phyloP scores from a whole-genome alignment of 305 asterid species.

The Fraxinus greggii region DNA sequence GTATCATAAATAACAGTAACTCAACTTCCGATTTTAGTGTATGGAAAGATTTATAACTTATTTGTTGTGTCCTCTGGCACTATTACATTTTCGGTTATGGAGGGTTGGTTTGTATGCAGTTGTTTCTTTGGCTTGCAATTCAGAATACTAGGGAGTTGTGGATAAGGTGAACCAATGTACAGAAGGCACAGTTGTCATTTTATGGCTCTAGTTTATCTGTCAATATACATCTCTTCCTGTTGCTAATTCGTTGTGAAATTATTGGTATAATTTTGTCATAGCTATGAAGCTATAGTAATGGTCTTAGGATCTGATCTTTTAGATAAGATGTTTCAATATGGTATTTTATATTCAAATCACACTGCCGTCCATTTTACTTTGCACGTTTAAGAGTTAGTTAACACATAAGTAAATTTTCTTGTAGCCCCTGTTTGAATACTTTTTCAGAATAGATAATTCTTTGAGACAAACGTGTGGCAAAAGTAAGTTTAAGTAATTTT shows the following conservation, averaged over 20 bases:
- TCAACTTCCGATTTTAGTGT: conserved; percentile 64
- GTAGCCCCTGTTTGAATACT: neutral
- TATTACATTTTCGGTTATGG: neutral
- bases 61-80: neutral
- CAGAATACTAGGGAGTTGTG: conserved; percentile 17
- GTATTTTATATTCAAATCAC: neutral
- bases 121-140: conserved; percentile 15
- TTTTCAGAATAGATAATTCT: neutral
- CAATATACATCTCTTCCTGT: conserved; percentile 15
- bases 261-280: neutral
- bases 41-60: conserved; percentile 71
- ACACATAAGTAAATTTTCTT: neutral
- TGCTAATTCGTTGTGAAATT: conserved; percentile 9
- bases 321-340: neutral
- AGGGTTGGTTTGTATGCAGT: neutral
- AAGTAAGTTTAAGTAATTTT: too few relatives aligned
- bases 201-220: conserved; percentile 15
- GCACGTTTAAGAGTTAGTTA: neutral
- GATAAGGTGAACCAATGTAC: conserved; percentile 23
- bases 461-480: neutral
- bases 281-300: neutral
- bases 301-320: neutral
- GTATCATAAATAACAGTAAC: conserved; percentile 41
- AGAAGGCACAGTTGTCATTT: conserved; percentile 23
- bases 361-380: neutral